phyloP scores from a whole-genome alignment of 306 rosid species.

The Dryas drummondii region DNA sequence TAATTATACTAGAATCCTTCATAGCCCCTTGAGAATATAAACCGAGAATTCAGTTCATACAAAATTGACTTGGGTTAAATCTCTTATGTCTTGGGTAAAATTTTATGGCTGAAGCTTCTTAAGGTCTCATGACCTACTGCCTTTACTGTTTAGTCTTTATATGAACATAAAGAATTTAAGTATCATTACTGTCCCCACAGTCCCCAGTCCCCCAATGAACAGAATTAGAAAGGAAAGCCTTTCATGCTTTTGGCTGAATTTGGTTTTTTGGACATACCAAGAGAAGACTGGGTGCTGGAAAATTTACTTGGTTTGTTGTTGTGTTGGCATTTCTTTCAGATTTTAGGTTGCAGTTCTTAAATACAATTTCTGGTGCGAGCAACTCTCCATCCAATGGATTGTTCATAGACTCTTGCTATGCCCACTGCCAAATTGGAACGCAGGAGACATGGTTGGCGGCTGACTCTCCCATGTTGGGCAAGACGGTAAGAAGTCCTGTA shows the following conservation, averaged over 20 bases:
- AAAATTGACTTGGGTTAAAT: background rate
- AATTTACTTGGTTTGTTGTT: constrained; percentile 17
- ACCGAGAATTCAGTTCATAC: too few species aligned
- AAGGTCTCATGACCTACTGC: too few species aligned
- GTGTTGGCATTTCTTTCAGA: constrained; percentile 34
- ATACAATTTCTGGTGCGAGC: constrained; percentile 48
- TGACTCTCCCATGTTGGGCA: constrained; percentile 63
- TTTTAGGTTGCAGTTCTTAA: constrained; percentile 67
- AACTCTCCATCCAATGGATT: constrained; percentile 53
- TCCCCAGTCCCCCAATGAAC: too few species aligned
- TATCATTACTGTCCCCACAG: too few species aligned
- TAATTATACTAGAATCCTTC: too few species aligned
- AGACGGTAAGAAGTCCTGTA: constrained; percentile 40
- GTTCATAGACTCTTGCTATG: constrained; percentile 86
- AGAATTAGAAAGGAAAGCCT: too few species aligned
- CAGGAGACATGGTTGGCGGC: constrained; percentile 83
- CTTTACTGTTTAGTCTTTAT: too few species aligned
- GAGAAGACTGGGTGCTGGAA: background rate
- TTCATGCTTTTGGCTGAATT: background rate
- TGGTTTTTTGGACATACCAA: constrained; percentile 3
- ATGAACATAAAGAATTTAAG: too few species aligned
- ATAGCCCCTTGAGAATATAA: too few species aligned
- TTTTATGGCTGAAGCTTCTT: too few species aligned
- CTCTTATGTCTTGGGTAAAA: background rate
- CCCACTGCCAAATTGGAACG: constrained; percentile 90